Percentiles rank a stretch among this genome's conserved stretches.
Conservation (phyloP, 805 yeast genomes). For the Saccharomycopsis malanga region DNA sequence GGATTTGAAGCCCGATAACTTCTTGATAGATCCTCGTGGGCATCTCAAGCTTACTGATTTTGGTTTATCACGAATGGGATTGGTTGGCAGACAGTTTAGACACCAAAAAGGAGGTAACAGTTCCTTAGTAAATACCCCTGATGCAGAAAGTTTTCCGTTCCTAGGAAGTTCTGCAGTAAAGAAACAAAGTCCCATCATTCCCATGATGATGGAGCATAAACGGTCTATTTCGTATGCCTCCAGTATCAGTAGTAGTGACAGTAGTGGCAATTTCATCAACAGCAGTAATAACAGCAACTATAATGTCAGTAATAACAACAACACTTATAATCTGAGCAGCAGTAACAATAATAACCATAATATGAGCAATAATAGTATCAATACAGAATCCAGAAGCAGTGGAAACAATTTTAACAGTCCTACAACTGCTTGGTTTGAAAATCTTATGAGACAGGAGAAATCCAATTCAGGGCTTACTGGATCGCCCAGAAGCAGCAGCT, state of each 20-base stretch:
- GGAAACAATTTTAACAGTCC: constrained; percentile 23
- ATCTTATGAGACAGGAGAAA: constrained; percentile 23
- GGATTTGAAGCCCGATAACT: constrained; percentile 91
- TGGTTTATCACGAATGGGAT: constrained; percentile 86
- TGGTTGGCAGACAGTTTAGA: constrained; percentile 51
- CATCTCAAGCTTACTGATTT: constrained; percentile 92
- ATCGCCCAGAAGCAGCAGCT: constrained; percentile 14
- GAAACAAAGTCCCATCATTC: constrained; percentile 13
- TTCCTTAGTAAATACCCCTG: constrained; percentile 10
- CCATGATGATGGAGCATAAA: constrained; percentile 16
- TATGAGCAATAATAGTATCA: neutral
- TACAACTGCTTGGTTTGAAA: constrained; percentile 28
- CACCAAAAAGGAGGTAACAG: constrained; percentile 37
- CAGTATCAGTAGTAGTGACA: constrained; percentile 26
- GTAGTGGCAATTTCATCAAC: constrained; percentile 11
- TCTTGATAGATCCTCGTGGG: constrained; percentile 78
- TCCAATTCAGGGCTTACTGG: constrained; percentile 11
- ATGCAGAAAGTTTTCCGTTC: constrained; percentile 14
- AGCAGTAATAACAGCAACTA: neutral
- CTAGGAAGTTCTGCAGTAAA: neutral
- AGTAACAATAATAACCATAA: neutral
- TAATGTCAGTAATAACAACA: neutral
- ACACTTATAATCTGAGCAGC: too few species aligned
- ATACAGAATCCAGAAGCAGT: neutral
- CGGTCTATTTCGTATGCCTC: constrained; percentile 24